A percentile compares a stretch with the other conserved stretches of the same genome.
These are phyloP conservation scores for Canavalia gladiata DNA, from an alignment of 306 rosid species.

Conservation along the genomic window DNA sequence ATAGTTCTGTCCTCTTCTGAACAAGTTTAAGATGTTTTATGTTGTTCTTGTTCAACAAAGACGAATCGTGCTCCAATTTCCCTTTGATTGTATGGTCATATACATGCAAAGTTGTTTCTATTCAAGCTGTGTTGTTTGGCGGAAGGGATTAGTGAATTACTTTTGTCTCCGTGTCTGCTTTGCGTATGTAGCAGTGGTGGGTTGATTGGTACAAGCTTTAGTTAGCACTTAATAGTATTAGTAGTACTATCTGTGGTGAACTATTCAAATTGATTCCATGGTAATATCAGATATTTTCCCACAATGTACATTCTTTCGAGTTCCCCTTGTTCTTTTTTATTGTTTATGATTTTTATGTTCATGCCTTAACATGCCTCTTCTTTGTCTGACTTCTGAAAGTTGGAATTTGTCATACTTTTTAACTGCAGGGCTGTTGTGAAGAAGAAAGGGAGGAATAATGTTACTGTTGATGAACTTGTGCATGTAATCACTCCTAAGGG, in stretches of 20 bases:
- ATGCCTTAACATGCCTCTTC: background rate
- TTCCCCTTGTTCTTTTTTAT: background rate
- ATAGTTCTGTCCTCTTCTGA: background rate
- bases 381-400: conserved; percentile 18
- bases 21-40: conserved; percentile 15
- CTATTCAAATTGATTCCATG: background rate
- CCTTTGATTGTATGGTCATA: background rate
- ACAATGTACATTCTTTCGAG: background rate
- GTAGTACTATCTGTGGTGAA: background rate
- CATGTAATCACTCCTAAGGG: conserved; percentile 92
- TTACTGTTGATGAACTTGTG: conserved; percentile 86
- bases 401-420: conserved; percentile 29
- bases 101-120: conserved; percentile 20
- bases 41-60: conserved; percentile 1
- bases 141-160: background rate
- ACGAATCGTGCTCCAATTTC: background rate
- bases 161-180: conserved; percentile 21
- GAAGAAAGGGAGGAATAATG: conserved; percentile 89
- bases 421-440: conserved; percentile 69
- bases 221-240: background rate
- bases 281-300: background rate
- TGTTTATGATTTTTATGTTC: conserved; percentile 22
- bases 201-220: conserved; percentile 27
- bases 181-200: conserved; percentile 26
- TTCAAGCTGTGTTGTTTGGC: conserved; percentile 28